These are phyloP conservation scores for Euptelea pleiosperma DNA, from an alignment of 164 flowering plant genomes.

Conservation along the genomic window DNA sequence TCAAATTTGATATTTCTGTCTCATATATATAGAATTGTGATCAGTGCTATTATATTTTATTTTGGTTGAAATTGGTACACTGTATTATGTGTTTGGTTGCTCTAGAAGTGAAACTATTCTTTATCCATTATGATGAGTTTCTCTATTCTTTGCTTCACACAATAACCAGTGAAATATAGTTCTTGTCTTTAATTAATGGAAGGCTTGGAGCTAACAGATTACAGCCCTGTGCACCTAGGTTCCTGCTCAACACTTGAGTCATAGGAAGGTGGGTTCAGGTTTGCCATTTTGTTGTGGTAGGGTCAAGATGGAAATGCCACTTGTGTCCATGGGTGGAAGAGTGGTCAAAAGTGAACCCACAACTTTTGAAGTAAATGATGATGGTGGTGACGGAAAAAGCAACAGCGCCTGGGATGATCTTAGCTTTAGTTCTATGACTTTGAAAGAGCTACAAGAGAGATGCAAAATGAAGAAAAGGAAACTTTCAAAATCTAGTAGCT, in stretches of 20 bases:
- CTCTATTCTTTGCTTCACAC: constrained; percentile 11
- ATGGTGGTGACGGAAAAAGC: constrained; percentile 12
- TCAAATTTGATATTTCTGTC: too few species aligned
- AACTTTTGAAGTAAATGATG: constrained; percentile 8
- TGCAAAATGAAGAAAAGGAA: constrained; percentile 53
- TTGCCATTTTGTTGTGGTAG: constrained; percentile 10
- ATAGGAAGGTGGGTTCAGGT: constrained; percentile 15
- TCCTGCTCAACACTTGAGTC: constrained; percentile 3
- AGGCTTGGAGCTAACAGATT: constrained; percentile 46
- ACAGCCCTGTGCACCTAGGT: constrained; percentile 32
- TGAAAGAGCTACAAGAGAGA: constrained; percentile 45
- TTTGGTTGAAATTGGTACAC: too few species aligned
- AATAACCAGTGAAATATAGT: background rate
- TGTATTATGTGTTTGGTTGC: too few species aligned
- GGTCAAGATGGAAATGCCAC: constrained; percentile 19
- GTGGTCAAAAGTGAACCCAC: constrained; percentile 17
- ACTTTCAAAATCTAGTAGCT: constrained; percentile 12
- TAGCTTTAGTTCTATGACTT: constrained; percentile 33
- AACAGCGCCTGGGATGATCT: constrained; percentile 30
- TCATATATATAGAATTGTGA: too few species aligned
- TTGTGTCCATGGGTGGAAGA: too few species aligned
- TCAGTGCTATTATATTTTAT: too few species aligned
- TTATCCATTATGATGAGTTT: background rate
- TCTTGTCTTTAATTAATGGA: constrained; percentile 9
- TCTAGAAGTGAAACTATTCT: background rate